Conservation (phyloP, 345 rosid species). For the Fremontodendron californicum region DNA sequence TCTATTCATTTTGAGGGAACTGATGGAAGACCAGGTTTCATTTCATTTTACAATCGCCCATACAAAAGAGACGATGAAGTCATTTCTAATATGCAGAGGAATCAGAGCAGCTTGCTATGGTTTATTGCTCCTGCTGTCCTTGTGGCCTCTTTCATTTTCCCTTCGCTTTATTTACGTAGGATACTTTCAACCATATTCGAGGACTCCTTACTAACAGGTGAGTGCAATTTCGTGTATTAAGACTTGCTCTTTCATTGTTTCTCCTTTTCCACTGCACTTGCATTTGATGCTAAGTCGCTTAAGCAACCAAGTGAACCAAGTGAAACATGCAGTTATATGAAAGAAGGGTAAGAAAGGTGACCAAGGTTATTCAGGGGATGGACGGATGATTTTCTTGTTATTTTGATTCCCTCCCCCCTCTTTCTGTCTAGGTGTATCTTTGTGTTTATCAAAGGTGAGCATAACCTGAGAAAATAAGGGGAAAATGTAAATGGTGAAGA, state of each 20-base stretch:
- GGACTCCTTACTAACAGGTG: conserved; percentile 89
- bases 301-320: neutral
- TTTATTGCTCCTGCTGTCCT: conserved; percentile 79
- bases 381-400: neutral
- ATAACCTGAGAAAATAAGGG: neutral
- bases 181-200: conserved; percentile 74
- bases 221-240: neutral
- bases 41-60: conserved; percentile 66
- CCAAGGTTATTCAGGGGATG: neutral
- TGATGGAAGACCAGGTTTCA: conserved; percentile 69
- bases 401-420: neutral
- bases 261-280: neutral
- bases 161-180: conserved; percentile 70
- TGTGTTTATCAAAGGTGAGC: neutral
- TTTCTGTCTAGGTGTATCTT: neutral
- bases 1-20: conserved; percentile 38
- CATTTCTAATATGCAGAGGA: conserved; percentile 30
- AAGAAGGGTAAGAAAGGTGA: neutral
- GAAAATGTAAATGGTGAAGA: neutral
- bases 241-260: conserved; percentile 4
- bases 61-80: conserved; percentile 36
- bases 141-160: conserved; percentile 83
- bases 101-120: conserved; percentile 58
- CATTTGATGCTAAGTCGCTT: neutral
- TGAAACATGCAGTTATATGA: neutral